Evolutionary conservation across 352 stramenopile genomes (phyloP).

Genomic region (Phytophthora constricta): DNA sequence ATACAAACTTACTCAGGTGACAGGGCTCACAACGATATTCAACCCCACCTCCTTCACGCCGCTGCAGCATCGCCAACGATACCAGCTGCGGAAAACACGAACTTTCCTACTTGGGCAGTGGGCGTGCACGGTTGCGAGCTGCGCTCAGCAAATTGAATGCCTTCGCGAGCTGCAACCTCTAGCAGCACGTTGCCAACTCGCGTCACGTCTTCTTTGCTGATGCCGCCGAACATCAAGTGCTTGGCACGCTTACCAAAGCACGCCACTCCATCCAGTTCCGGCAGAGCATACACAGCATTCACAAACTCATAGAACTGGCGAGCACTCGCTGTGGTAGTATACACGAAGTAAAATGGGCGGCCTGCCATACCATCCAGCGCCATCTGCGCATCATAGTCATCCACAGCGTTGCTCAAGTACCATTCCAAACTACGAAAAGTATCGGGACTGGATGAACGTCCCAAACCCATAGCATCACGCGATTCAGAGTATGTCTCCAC

Average conservation of each 20-base stretch:
- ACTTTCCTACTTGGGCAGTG: slow-evolving; percentile 1
- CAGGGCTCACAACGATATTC: no score
- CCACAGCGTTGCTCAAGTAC: slow-evolving; percentile 16
- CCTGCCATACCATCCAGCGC: slow-evolving; percentile 10
- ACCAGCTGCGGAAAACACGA: slow-evolving; percentile 18
- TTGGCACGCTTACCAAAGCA: slow-evolving; percentile 11
- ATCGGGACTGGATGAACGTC: slow-evolving; percentile 7
- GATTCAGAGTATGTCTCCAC: slow-evolving; percentile 23
- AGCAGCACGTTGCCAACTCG: slow-evolving; percentile 4
- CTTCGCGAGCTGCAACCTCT: not conserved
- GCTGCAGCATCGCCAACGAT: slow-evolving; percentile 13
- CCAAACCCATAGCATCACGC: slow-evolving; percentile 18
- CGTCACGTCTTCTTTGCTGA: slow-evolving; percentile 10
- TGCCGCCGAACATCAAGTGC: slow-evolving; percentile 12
- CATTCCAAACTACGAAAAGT: slow-evolving; percentile 10
- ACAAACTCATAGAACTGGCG: slow-evolving; percentile 11
- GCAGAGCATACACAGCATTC: not conserved
- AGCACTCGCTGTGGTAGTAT: not conserved
- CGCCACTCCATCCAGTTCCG: slow-evolving; percentile 17
- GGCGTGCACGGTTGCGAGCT: slow-evolving; percentile 3
- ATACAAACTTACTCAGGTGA: no score
- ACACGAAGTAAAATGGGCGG: slow-evolving; percentile 13
- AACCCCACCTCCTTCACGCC: no score
- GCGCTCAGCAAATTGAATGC: slow-evolving; percentile 2
- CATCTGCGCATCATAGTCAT: slow-evolving; percentile 1